A percentile compares a stretch with the other conserved stretches of the same genome.
These are phyloP conservation scores for Ustilago sp. DNA, from an alignment of 1,284 basidiomycete genomes.

Conservation along the genomic window DNA sequence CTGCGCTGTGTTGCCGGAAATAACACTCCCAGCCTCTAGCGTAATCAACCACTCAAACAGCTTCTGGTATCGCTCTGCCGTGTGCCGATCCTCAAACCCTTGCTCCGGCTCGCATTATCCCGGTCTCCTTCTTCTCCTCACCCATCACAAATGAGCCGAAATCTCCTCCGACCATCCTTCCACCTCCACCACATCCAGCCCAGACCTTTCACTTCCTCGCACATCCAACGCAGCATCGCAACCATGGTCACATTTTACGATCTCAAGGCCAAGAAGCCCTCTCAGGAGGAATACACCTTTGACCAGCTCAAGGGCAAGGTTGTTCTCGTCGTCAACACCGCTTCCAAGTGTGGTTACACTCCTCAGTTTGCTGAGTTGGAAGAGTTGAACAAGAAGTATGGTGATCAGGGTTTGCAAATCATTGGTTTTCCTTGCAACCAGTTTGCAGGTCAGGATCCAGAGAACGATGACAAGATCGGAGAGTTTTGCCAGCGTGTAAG, in stretches of 20 bases:
- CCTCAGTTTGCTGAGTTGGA: slow-evolving; percentile 87
- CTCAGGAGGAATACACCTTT: slow-evolving; percentile 60
- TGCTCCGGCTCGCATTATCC: not conserved
- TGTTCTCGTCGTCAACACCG: slow-evolving; percentile 74
- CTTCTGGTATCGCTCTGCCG: not conserved
- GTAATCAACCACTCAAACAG: not conserved
- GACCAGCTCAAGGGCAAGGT: slow-evolving; percentile 72
- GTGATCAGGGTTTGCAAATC: slow-evolving; percentile 79
- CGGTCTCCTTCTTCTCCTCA: not conserved
- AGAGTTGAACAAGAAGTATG: slow-evolving; percentile 84
- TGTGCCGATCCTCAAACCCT: slow-evolving; percentile 4
- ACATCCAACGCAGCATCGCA: slow-evolving; percentile 1
- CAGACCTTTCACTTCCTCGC: not conserved
- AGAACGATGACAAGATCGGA: slow-evolving; percentile 60
- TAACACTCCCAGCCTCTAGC: slow-evolving; percentile 10
- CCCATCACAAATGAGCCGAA: slow-evolving; percentile 4
- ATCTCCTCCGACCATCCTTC: slow-evolving; percentile 1
- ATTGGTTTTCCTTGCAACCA: slow-evolving; percentile 94
- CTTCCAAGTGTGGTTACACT: slow-evolving; percentile 77
- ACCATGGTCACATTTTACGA: slow-evolving; percentile 67
- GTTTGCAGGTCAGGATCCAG: slow-evolving; percentile 72
- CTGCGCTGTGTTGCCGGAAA: slow-evolving; percentile 8
- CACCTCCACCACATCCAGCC: slow-evolving; percentile 3
- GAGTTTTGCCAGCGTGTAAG: slow-evolving; percentile 64
- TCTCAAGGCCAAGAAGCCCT: slow-evolving; percentile 64